Evolutionary conservation across 176 grass and related monocot species (phyloP).

Genomic region (Panicum miliaceum): DNA sequence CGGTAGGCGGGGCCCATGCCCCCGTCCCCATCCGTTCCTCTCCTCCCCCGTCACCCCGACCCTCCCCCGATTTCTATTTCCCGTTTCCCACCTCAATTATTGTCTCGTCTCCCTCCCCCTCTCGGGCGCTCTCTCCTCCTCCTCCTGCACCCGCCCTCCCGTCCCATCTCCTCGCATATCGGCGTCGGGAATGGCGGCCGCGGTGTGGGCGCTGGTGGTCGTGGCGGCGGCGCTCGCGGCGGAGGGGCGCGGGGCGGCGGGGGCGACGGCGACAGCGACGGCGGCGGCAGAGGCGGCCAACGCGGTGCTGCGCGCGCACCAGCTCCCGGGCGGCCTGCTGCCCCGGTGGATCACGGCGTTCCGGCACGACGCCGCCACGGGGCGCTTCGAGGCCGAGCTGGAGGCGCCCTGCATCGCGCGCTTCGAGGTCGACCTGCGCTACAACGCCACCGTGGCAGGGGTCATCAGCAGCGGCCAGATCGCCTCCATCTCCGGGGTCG

Average conservation of each 20-base stretch:
- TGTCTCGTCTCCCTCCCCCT: not conserved
- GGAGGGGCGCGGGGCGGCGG: not conserved
- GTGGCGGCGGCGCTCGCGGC: not conserved
- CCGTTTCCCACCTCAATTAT: slow-evolving; percentile 42
- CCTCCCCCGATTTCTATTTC: not conserved
- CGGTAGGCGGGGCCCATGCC: not conserved
- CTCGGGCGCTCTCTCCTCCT: not conserved
- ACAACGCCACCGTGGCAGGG: slow-evolving; percentile 65
- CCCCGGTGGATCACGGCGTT: slow-evolving; percentile 60
- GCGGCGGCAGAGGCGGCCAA: slow-evolving; percentile 48
- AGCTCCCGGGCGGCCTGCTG: slow-evolving; percentile 59
- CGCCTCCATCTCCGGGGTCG: slow-evolving; percentile 51
- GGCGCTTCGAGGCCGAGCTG: slow-evolving; percentile 60
- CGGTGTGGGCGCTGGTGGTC: not conserved
- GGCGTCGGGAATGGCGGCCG: slow-evolving; percentile 34
- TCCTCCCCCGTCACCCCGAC: no score
- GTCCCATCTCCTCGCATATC: not conserved
- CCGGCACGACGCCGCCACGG: slow-evolving; percentile 42
- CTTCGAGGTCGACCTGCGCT: slow-evolving; percentile 60
- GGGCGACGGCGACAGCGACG: not conserved
- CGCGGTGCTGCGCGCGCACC: slow-evolving; percentile 51
- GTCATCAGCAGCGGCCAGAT: slow-evolving; percentile 64
- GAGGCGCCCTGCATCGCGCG: slow-evolving; percentile 58
- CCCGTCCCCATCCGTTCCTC: not conserved
- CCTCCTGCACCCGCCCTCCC: not conserved